Base-by-base conservation (phyloP, 2,329 filamentous ascomycete species). In the Xylaria digitata region DNA sequence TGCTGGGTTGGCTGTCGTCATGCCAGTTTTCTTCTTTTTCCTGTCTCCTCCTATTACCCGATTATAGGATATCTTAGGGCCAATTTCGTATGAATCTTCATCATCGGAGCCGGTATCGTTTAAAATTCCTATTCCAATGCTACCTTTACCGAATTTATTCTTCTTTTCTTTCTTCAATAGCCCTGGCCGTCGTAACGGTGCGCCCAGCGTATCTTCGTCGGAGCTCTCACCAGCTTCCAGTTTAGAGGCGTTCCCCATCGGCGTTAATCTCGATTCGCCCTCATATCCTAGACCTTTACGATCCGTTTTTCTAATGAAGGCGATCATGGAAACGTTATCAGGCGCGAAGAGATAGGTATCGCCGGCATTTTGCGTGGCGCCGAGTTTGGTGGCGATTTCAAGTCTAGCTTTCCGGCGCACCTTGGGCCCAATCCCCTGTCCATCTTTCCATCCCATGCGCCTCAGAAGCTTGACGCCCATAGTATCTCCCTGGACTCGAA, bases 101-200 rank as follows among this genome's bases (percentile, higher is more conserved):
- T 97, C 94, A 72, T 98, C 96, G 4, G 95, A 97, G 11, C 94
- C 94, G 21, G 90, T 96, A 72, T 97, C 95, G 74, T 98, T 97
- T 52, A 98, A 80, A 1, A 97, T 85, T 0, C 95, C 95, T 15
- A 97, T 90, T 0, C 95, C 95, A 70, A 98, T 93, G 0, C 92
- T 93, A 2, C 91, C 88, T 59, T 85, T 85, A 1, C 74, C 76
- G 65, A 76, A 81, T 65, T 82, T 82, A 73, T 81, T 82, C 19
- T 70, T 70, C 46, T 68, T 70, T 74, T 90, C 91, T 63, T 88
- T 87, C 60, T 83, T 85, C 61, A 52, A 11, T 69, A 30, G 32
- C 37, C 61, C 73, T n/a, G 75, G 74, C 55, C 71, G 72, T 34
- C 73, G 76, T 62, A 76, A 66, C 17, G 63, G 71, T 23, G 71